Evolutionary conservation across 202 grass and related monocot species (phyloP), one percentile per base, ranked within the genome.

Genomic region (Cymbopogon flexuosus): DNA sequence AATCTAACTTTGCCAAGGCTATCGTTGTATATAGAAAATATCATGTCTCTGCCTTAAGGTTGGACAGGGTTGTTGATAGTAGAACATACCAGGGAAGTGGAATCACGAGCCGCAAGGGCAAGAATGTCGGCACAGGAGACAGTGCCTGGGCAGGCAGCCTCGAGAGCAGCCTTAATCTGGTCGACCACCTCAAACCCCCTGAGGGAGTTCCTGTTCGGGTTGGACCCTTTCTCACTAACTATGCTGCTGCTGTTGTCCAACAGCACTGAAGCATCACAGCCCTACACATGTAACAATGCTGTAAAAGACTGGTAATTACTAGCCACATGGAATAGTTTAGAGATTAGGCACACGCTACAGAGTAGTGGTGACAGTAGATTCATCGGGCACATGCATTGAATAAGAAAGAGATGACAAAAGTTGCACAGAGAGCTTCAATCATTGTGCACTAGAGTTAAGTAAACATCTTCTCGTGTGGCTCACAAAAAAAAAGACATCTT

Each of bases 71-170:
- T 60, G 15, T 33, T 30, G 45, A 11, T 71, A 65, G 9, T 75
- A 54, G 6, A 29, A 78, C 70, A 13, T 84, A 93, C 93, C 65
- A 97, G 80, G 52, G 83, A 14, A 2, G 81, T 91, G 46, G 88
- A 87, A 72, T 91, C 90, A 31, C 93, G 86, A 22, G 90, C 93
- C 0, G 90, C 81, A 2, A 93, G 73, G 73, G 90, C 83, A 0
- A 93, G 74, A 61, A 91, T 86, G 79, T 93, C 90, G 2, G 93
- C 86, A 8, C 93, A 93, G 76, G 93, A 97, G 62, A 97, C 88
- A 0, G 90, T 97, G 60, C 77, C 64, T 2, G 90, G 93, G 42
- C 93, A 93, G 39, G 73, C 88, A 2, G 61, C 73, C 76, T 97
- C 93, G 1, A 97, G 84, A 24, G 84, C 73, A 2, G 62, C 84